Evolutionary conservation across 805 yeast species (phyloP).

Genomic region (Hermanozyma aechmeae): DNA sequence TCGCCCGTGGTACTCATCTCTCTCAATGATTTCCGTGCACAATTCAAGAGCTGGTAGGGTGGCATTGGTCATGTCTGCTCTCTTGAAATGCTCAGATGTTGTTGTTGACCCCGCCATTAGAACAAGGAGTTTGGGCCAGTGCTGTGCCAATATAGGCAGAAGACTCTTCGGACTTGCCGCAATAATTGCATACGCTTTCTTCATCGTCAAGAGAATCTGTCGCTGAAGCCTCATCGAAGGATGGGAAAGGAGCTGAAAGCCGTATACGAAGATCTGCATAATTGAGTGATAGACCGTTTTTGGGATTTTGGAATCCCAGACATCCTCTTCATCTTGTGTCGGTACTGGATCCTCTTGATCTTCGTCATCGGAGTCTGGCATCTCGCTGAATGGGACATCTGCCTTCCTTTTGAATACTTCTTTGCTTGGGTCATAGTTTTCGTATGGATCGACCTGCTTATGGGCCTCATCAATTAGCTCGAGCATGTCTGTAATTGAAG

Average conservation of each 20-base stretch:
- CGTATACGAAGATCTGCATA: constrained; percentile 55
- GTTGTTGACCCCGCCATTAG: constrained; percentile 11
- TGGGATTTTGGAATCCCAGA: constrained; percentile 66
- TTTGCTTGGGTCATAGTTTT: constrained; percentile 23
- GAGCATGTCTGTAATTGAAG: constrained; percentile 32
- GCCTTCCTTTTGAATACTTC: constrained; percentile 31
- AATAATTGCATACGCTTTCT: constrained; percentile 21
- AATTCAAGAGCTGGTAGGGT: constrained; percentile 21
- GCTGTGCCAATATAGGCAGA: constrained; percentile 22
- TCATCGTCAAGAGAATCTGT: constrained; percentile 44
- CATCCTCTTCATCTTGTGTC: constrained; percentile 3
- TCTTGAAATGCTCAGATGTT: constrained; percentile 5
- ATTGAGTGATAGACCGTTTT: constrained; percentile 47
- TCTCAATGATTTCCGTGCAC: constrained; percentile 15
- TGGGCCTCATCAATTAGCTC: constrained; percentile 31
- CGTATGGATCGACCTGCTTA: constrained; percentile 16
- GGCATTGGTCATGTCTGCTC: constrained; percentile 9
- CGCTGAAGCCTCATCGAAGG: constrained; percentile 47
- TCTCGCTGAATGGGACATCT: constrained; percentile 23
- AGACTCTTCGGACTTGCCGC: constrained; percentile 19
- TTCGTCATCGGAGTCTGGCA: constrained; percentile 16
- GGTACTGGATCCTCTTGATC: constrained; percentile 13
- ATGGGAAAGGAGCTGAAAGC: constrained; percentile 62
- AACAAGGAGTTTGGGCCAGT: constrained; percentile 23
- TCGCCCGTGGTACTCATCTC: constrained; percentile 30